A percentile compares a stretch with the other conserved stretches of the same genome.
Evolutionary conservation across 2,329 filamentous ascomycete genomes (phyloP).

Genomic region (Ceratocystis destructans): DNA sequence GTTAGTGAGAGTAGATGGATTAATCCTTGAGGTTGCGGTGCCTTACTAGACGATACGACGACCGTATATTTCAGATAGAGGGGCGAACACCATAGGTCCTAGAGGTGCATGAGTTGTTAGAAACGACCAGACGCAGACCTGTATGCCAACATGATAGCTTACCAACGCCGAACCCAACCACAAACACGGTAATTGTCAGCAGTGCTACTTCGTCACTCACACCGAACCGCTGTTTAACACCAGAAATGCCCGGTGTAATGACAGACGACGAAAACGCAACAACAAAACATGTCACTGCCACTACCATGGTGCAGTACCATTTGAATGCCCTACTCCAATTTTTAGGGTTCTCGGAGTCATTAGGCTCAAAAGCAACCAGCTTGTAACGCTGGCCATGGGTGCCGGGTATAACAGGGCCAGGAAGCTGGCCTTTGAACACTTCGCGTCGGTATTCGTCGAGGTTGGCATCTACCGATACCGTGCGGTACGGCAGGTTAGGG

Average conservation of each 20-base stretch:
- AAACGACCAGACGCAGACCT: background rate
- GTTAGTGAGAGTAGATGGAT: background rate
- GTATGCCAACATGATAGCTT: slow-evolving; percentile 22
- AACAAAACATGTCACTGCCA: slow-evolving; percentile 62
- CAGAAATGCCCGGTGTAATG: slow-evolving; percentile 61
- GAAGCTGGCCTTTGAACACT: slow-evolving; percentile 47
- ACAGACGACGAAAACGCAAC: slow-evolving; percentile 60
- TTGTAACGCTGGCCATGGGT: slow-evolving; percentile 28
- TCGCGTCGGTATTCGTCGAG: slow-evolving; percentile 55
- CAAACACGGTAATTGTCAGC: slow-evolving; percentile 61
- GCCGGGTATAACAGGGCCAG: slow-evolving; percentile 27
- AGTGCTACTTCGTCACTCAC: slow-evolving; percentile 61
- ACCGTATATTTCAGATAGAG: slow-evolving; percentile 61
- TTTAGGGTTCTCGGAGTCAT: slow-evolving; percentile 68
- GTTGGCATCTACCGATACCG: slow-evolving; percentile 45
- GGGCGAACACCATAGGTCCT: slow-evolving; percentile 68
- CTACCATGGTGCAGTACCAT: slow-evolving; percentile 77
- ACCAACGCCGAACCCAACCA: slow-evolving; percentile 69
- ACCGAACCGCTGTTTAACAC: slow-evolving; percentile 48
- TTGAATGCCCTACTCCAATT: slow-evolving; percentile 69
- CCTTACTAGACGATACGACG: slow-evolving; percentile 53
- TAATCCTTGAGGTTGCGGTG: background rate
- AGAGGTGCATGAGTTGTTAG: slow-evolving; percentile 6
- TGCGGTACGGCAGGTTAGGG: slow-evolving; percentile 51
- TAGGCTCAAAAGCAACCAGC: slow-evolving; percentile 51